A percentile compares a stretch with the other conserved stretches of the same genome.
These are phyloP conservation scores for Sugiyamaella xylanicola DNA, from an alignment of 1,139 yeast species.

Conservation along the genomic window DNA sequence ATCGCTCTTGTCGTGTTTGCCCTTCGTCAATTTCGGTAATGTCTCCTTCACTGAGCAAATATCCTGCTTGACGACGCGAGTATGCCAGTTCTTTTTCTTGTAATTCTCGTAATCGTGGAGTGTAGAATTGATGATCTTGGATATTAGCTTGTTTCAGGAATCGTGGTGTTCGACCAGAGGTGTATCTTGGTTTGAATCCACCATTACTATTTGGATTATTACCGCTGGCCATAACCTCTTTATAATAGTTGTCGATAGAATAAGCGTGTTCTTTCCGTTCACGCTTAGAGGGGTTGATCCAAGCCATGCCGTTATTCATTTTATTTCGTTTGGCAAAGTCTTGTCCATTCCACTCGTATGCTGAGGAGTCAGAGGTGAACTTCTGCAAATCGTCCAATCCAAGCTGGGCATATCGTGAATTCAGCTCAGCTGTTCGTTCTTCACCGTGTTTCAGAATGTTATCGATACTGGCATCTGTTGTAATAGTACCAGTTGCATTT, in stretches of 20 bases:
- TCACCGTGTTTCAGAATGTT: constrained; percentile 76
- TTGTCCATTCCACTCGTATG: constrained; percentile 97
- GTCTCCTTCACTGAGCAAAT: constrained; percentile 58
- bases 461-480: constrained; percentile 74
- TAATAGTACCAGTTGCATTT: constrained; percentile 38
- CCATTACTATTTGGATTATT: constrained; percentile 47
- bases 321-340: constrained; percentile 72
- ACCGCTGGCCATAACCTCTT: constrained; percentile 56
- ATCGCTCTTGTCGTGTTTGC: constrained; percentile 62
- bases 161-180: constrained; percentile 43
- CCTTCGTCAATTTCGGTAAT: constrained; percentile 46
- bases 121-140: constrained; percentile 90
- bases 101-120: constrained; percentile 62
- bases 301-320: constrained; percentile 50
- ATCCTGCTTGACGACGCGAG: constrained; percentile 70
- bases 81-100: constrained; percentile 78
- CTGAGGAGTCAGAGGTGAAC: constrained; percentile 78
- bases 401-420: constrained; percentile 75
- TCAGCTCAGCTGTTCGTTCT: constrained; percentile 73
- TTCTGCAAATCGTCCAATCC: constrained; percentile 93
- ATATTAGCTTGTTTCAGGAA: constrained; percentile 54
- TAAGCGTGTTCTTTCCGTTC: constrained; percentile 89
- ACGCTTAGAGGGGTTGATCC: constrained; percentile 89
- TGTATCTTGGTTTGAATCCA: constrained; percentile 49
- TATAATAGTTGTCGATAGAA: constrained; percentile 85